These are phyloP conservation scores for Entrophospora sp. DNA, from an alignment of 192 early-diverging fungal species.

Conservation along the genomic window DNA sequence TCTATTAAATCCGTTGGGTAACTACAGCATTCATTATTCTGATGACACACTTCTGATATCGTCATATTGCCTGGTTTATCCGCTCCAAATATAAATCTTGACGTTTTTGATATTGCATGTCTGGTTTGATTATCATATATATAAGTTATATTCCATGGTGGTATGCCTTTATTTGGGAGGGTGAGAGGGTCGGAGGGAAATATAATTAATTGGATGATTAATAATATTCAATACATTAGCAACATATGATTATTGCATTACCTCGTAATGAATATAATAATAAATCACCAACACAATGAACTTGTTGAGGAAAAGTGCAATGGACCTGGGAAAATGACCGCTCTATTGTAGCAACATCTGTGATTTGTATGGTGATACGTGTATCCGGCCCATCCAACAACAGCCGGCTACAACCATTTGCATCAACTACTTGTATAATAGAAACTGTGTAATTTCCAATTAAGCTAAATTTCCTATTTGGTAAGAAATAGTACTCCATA, in stretches of 20 bases:
- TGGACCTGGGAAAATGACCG: no score
- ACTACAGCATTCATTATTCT: conserved; percentile 32
- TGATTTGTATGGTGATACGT: neutral
- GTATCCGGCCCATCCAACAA: neutral
- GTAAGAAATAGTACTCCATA: conserved; percentile 16
- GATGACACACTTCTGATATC: conserved; percentile 35
- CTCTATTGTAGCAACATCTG: conserved; percentile 16
- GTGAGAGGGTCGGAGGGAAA: no score
- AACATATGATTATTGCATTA: no score
- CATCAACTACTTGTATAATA: conserved; percentile 28
- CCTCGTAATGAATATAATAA: conserved; percentile 26
- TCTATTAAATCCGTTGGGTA: conserved; percentile 30
- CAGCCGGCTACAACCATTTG: conserved; percentile 23
- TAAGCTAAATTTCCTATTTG: conserved; percentile 14
- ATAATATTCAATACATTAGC: no score
- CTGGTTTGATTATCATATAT: conserved; percentile 24
- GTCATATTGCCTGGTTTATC: conserved; percentile 42
- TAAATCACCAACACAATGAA: conserved; percentile 37
- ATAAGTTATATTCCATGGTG: conserved; percentile 23
- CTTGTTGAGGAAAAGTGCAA: neutral
- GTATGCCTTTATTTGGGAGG: no score
- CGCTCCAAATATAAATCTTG: conserved; percentile 25
- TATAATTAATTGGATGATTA: no score
- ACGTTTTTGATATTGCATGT: conserved; percentile 18
- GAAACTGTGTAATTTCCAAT: conserved; percentile 29